Evolutionary conservation across 345 rosid genomes (phyloP).

Genomic region (Aquilaria sinensis): DNA sequence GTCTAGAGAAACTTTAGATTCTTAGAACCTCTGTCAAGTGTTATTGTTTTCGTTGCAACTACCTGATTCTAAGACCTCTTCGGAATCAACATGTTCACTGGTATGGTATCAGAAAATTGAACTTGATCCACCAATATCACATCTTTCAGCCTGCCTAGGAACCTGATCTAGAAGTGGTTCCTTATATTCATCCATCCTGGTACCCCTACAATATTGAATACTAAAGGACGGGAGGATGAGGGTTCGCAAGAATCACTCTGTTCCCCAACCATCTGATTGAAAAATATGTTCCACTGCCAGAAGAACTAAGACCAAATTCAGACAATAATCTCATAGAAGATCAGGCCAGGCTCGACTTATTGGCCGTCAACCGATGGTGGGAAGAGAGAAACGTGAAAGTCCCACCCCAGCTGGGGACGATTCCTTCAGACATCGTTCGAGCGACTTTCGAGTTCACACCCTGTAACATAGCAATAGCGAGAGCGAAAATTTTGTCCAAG

Average conservation of each 20-base stretch:
- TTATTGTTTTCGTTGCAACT: too few species aligned
- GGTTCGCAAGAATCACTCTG: constrained; percentile 11
- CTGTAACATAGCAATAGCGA: constrained; percentile 21
- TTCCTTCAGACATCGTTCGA: constrained; percentile 7
- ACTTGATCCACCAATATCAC: too few species aligned
- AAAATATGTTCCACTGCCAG: constrained; percentile 2
- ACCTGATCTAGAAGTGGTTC: too few species aligned
- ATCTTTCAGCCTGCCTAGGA: too few species aligned
- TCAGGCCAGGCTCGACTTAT: constrained; percentile 16
- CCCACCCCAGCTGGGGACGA: not conserved
- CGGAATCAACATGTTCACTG: too few species aligned
- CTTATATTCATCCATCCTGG: too few species aligned
- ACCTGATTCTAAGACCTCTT: too few species aligned
- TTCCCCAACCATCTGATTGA: constrained; percentile 23
- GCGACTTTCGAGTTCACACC: constrained; percentile 26
- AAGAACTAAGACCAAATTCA: constrained; percentile 17
- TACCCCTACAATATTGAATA: too few species aligned
- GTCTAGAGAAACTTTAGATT: too few species aligned
- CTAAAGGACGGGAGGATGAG: too few species aligned
- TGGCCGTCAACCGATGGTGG: constrained; percentile 21
- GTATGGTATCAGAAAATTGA: too few species aligned
- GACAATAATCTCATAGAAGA: constrained; percentile 21
- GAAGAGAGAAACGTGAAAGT: constrained; percentile 7
- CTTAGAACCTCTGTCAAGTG: too few species aligned
- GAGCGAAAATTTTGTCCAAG: constrained; percentile 9